Conservation (phyloP, 1,139 yeast genomes). For the Groenewaldozyma auringiensis region DNA sequence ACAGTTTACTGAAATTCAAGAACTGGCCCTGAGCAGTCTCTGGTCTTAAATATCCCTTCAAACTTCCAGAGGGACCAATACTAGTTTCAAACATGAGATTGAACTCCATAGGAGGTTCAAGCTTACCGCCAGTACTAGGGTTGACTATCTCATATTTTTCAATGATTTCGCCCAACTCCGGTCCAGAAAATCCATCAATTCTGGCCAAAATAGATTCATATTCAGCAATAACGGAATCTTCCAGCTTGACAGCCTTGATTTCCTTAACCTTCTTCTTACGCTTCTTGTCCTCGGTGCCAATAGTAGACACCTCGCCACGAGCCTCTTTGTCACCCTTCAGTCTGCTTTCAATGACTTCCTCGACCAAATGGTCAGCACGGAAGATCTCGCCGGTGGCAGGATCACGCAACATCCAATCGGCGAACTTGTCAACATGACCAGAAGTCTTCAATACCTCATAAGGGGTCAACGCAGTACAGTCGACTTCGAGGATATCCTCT, state of each 20-base stretch:
- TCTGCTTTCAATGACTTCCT: constrained; percentile 92
- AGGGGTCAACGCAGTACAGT: constrained; percentile 96
- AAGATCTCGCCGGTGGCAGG: constrained; percentile 94
- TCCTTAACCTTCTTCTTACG: constrained; percentile 90
- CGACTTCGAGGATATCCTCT: constrained; percentile 98
- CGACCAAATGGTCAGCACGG: constrained; percentile 97
- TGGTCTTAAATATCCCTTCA: constrained; percentile 94
- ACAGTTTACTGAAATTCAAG: constrained; percentile 84
- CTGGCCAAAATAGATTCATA: constrained; percentile 77
- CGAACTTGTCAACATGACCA: constrained; percentile 97
- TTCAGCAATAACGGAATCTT: constrained; percentile 67
- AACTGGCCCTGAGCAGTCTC: constrained; percentile 99
- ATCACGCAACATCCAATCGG: constrained; percentile 99
- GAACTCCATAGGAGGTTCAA: constrained; percentile 90
- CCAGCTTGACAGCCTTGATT: constrained; percentile 86
- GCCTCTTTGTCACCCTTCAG: constrained; percentile 95
- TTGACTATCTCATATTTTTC: constrained; percentile 72
- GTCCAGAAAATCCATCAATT: constrained; percentile 94
- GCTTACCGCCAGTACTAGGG: constrained; percentile 80
- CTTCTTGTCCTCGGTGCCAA: constrained; percentile 57
- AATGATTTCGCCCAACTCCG: constrained; percentile 84
- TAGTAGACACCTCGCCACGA: constrained; percentile 61
- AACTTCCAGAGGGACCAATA: constrained; percentile 95
- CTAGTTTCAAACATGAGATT: constrained; percentile 99
- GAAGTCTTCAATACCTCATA: constrained; percentile 96